Conservation (phyloP, 1,284 basidiomycete genomes). For the Erythrobasidium hasegawianum region DNA sequence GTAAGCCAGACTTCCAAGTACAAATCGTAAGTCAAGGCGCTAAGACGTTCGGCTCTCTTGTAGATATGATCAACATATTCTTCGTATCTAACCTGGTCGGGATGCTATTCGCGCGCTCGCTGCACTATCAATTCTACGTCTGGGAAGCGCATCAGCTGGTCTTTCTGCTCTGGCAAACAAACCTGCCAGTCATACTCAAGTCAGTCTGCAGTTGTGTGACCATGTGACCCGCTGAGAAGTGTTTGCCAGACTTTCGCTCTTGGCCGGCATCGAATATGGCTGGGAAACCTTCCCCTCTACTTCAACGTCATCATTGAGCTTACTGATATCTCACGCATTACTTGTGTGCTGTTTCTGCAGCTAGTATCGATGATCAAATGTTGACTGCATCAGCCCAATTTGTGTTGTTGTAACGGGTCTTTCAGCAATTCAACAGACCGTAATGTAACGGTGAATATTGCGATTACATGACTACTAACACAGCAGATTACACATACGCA, state of each 20-base stretch:
- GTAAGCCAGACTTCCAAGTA: background rate
- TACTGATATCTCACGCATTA: conserved; percentile 46
- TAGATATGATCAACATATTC: conserved; percentile 75
- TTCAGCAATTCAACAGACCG: too few species aligned
- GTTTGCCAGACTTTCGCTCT: conserved; percentile 58
- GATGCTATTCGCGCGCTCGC: conserved; percentile 83
- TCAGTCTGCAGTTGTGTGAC: conserved; percentile 50
- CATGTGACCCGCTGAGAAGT: conserved; percentile 1
- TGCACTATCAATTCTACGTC: conserved; percentile 98
- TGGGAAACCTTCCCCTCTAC: conserved; percentile 88
- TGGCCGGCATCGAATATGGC: conserved; percentile 69
- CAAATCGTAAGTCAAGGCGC: too few species aligned
- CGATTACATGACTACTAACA: background rate
- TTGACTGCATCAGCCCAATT: too few species aligned
- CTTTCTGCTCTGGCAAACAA: conserved; percentile 69
- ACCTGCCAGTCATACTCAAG: conserved; percentile 62
- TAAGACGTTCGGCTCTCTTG: too few species aligned
- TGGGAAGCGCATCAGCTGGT: conserved; percentile 97
- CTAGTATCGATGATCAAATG: too few species aligned
- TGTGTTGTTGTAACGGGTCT: too few species aligned
- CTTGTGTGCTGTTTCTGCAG: too few species aligned
- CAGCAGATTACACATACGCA: conserved; percentile 46
- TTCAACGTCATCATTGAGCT: conserved; percentile 57
- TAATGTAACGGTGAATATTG: too few species aligned
- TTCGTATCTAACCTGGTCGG: conserved; percentile 92